Conservation (phyloP, 768 basidiomycete species). For the Lactarius quietus region DNA sequence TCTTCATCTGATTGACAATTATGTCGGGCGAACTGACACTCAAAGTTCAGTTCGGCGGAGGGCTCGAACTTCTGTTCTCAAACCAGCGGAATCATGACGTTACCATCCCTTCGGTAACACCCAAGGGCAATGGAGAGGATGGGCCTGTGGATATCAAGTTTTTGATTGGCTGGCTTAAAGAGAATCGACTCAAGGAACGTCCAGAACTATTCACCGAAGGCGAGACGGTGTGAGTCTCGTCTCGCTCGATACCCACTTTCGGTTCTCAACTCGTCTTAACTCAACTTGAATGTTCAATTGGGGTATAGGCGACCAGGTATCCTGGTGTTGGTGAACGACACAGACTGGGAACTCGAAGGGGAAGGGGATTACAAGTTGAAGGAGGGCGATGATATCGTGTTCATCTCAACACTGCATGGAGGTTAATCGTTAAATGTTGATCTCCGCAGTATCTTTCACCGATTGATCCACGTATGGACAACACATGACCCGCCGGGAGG, state of each 20-base stretch:
- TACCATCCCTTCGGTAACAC: slow-evolving; percentile 47
- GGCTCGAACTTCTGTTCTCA: slow-evolving; percentile 80
- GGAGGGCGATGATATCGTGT: slow-evolving; percentile 81
- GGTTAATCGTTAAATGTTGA: slow-evolving; percentile 43
- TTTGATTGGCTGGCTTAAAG: slow-evolving; percentile 74
- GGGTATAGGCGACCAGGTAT: slow-evolving; percentile 85
- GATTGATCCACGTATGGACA: not conserved
- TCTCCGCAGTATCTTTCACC: not conserved
- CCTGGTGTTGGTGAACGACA: slow-evolving; percentile 67
- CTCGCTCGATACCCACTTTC: too few relatives aligned
- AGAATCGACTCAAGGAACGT: slow-evolving; percentile 76
- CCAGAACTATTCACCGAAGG: slow-evolving; percentile 88
- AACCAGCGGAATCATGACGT: slow-evolving; percentile 61
- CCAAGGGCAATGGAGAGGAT: slow-evolving; percentile 30
- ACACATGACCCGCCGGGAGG: not conserved
- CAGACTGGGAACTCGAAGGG: slow-evolving; percentile 23
- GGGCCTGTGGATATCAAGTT: slow-evolving; percentile 63
- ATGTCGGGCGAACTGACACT: slow-evolving; percentile 38
- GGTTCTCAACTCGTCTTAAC: slow-evolving; percentile 5
- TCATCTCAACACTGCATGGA: slow-evolving; percentile 95
- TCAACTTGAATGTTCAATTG: not conserved
- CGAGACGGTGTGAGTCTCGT: slow-evolving; percentile 73
- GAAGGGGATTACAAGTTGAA: slow-evolving; percentile 21
- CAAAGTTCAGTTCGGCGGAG: slow-evolving; percentile 78
- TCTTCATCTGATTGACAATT: not conserved